phyloP scores from a whole-genome alignment of 2,329 filamentous ascomycete genomes.

The Onygenales sp. region DNA sequence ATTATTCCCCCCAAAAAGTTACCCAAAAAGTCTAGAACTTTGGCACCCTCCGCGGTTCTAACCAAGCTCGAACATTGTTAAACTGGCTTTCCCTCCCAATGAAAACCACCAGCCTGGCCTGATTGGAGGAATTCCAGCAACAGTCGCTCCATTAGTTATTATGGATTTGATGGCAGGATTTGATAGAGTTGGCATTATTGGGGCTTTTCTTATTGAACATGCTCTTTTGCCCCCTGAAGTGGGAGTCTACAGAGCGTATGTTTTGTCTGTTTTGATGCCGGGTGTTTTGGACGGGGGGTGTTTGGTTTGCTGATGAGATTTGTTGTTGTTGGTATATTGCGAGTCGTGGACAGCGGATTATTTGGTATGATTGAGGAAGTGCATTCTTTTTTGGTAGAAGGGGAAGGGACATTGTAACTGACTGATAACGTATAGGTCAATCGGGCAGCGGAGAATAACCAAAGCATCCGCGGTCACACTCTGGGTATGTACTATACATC shows the following conservation, averaged over 20 bases:
- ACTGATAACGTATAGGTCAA: slow-evolving; percentile 35
- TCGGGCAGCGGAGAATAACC: slow-evolving; percentile 47
- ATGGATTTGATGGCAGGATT: too few species aligned
- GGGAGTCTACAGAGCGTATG: slow-evolving; percentile 41
- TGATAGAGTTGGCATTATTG: too few species aligned
- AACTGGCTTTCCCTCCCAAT: too few species aligned
- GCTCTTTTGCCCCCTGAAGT: slow-evolving; percentile 42
- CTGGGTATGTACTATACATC: slow-evolving; percentile 50
- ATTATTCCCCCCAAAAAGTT: too few species aligned
- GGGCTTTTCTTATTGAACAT: too few species aligned
- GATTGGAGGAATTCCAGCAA: too few species aligned
- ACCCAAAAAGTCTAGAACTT: too few species aligned
- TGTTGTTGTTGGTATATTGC: neutral
- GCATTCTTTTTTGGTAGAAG: neutral
- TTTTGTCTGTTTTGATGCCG: neutral
- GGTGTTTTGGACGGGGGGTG: neutral
- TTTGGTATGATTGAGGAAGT: neutral
- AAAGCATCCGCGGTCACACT: slow-evolving; percentile 56
- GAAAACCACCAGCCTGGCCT: too few species aligned
- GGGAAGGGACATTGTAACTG: slow-evolving; percentile 10
- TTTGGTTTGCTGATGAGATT: neutral
- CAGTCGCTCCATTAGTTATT: too few species aligned
- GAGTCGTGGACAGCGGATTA: neutral
- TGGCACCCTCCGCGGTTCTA: too few species aligned
- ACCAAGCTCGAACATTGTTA: too few species aligned